Conservation (phyloP, 495 filamentous ascomycete genomes). For the Neurospora cerealis region DNA sequence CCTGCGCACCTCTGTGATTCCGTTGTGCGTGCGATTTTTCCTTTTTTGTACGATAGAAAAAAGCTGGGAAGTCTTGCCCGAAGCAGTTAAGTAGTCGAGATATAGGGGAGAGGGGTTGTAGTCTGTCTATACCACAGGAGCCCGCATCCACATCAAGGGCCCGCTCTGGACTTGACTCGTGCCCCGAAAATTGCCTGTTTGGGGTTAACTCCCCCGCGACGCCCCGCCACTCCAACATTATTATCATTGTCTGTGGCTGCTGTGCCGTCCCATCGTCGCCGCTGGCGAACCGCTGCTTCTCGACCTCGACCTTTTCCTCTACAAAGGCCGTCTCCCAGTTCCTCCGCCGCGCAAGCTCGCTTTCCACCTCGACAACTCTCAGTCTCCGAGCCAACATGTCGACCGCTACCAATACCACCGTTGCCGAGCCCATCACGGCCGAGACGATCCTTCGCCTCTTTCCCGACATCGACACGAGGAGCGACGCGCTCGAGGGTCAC, state of each 20-base stretch:
- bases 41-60: too few species aligned
- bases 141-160: neutral
- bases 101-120: too few species aligned
- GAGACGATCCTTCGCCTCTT: constrained; percentile 82
- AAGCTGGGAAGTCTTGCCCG: too few species aligned
- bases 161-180: neutral
- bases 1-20: too few species aligned
- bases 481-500: constrained; percentile 70
- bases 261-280: neutral
- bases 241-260: neutral
- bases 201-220: neutral
- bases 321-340: neutral
- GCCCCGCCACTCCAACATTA: neutral
- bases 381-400: constrained; percentile 16
- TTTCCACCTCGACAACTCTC: neutral
- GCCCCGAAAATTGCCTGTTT: neutral
- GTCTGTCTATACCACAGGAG: too few species aligned
- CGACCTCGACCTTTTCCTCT: neutral
- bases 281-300: neutral
- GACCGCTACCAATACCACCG: constrained; percentile 28
- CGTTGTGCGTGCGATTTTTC: too few species aligned
- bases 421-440: constrained; percentile 56
- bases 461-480: constrained; percentile 89
- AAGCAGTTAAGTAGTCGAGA: too few species aligned
- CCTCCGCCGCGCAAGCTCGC: neutral